Percentiles rank a stretch among this genome's conserved stretches.
These are phyloP conservation scores for Lentinula aciculospora DNA, from an alignment of 768 basidiomycete genomes.

Conservation along the genomic window DNA sequence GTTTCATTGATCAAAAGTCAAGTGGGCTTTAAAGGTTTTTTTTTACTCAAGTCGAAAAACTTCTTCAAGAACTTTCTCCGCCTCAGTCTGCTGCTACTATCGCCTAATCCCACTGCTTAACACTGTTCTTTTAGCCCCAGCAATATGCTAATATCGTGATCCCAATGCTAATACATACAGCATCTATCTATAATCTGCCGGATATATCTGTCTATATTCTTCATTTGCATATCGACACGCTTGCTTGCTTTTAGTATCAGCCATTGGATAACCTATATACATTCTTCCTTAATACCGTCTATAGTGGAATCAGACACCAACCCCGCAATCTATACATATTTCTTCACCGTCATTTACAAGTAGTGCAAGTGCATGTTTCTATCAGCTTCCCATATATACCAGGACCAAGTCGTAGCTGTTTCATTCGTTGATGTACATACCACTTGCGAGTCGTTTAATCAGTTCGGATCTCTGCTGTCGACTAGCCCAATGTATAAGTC, in stretches of 20 bases:
- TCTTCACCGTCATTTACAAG: not conserved
- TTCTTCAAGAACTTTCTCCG: slow-evolving; percentile 48
- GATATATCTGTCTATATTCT: slow-evolving; percentile 1
- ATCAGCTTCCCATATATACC: not conserved
- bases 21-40: not conserved
- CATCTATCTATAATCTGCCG: not conserved
- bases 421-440: not conserved
- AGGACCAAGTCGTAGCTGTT: not conserved
- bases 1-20: not conserved
- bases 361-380: slow-evolving; percentile 18
- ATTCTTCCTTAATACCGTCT: not conserved
- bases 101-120: slow-evolving; percentile 17
- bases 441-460: not conserved
- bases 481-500: too few species aligned
- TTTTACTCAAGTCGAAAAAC: slow-evolving; percentile 52
- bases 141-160: not conserved
- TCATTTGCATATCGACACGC: not conserved
- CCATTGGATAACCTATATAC: slow-evolving; percentile 5
- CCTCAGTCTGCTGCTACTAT: slow-evolving; percentile 12
- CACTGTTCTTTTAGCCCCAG: not conserved
- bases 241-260: not conserved
- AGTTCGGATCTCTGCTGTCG: too few species aligned
- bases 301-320: not conserved
- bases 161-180: not conserved
- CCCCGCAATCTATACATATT: slow-evolving; percentile 4